These are phyloP conservation scores for Ampelocalamus luodianensis DNA, from an alignment of 176 grass and related monocot genomes.

Conservation along the genomic window DNA sequence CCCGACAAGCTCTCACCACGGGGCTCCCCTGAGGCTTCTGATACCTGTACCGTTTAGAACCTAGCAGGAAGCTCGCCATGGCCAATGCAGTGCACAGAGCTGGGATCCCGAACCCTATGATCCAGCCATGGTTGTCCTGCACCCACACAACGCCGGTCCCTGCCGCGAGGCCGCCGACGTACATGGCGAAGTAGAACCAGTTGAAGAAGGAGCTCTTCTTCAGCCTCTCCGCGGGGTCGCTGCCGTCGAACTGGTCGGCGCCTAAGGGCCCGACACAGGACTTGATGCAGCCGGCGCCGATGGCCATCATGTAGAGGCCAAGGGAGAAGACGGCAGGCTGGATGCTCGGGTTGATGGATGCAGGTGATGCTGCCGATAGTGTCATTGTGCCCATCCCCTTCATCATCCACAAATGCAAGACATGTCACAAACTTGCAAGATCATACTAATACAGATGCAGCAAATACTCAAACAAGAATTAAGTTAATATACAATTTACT, in stretches of 20 bases:
- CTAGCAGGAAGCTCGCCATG: conserved; percentile 42
- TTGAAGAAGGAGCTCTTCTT: conserved; percentile 61
- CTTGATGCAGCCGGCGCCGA: conserved; percentile 46
- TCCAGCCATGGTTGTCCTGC: conserved; percentile 58
- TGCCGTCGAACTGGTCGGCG: conserved; percentile 48
- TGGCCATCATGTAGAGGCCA: conserved; percentile 46
- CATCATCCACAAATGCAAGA: too few relatives aligned
- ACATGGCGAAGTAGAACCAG: conserved; percentile 54
- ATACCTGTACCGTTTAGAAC: conserved; percentile 53
- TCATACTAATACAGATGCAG: not conserved
- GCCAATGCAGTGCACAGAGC: conserved; percentile 49
- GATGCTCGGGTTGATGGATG: not conserved
- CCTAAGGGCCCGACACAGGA: conserved; percentile 46
- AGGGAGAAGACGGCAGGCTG: conserved; percentile 41
- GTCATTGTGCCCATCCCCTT: conserved; percentile 50
- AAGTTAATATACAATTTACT: too few relatives aligned
- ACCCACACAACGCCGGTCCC: conserved; percentile 56
- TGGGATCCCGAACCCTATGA: conserved; percentile 54
- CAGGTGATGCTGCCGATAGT: conserved; percentile 31
- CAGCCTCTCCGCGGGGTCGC: conserved; percentile 37
- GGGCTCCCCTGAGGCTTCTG: conserved; percentile 56
- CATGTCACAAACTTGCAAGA: too few relatives aligned
- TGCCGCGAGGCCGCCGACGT: conserved; percentile 43
- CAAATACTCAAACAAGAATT: not conserved
- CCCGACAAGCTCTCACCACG: conserved; percentile 50